These are phyloP conservation scores for Stevia rebaudiana DNA, from an alignment of 140 eudicot genomes.

Conservation along the genomic window DNA sequence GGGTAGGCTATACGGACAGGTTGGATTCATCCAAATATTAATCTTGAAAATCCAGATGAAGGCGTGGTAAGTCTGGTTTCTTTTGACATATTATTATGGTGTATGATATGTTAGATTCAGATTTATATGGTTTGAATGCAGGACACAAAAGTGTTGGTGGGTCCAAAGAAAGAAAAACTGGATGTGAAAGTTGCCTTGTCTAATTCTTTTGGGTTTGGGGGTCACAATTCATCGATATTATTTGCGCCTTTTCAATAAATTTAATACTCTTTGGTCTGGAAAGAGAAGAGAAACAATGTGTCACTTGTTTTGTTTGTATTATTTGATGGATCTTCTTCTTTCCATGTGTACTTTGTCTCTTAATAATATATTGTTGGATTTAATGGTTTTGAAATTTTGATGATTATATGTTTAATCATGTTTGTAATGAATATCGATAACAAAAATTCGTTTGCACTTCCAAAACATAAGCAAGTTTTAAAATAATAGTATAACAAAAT, in stretches of 20 bases:
- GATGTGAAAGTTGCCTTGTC: slow-evolving; percentile 88
- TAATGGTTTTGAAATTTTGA: slow-evolving; percentile 3
- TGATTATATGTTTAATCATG: background rate
- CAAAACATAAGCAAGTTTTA: no score
- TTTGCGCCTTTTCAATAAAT: slow-evolving; percentile 77
- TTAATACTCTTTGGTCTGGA: no score
- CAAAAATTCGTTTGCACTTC: no score
- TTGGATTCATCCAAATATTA: slow-evolving; percentile 90
- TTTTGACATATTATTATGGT: background rate
- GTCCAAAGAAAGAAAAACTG: slow-evolving; percentile 73
- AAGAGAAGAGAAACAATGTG: background rate
- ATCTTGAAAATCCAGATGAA: slow-evolving; percentile 87
- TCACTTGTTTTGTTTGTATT: background rate
- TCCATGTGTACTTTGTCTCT: background rate
- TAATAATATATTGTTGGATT: slow-evolving; percentile 8
- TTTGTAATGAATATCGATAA: no score
- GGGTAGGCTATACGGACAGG: slow-evolving; percentile 89
- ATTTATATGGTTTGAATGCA: slow-evolving; percentile 13
- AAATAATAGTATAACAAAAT: no score
- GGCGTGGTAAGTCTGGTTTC: slow-evolving; percentile 59
- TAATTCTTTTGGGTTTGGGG: slow-evolving; percentile 94
- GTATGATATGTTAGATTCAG: background rate
- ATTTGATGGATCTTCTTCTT: background rate
- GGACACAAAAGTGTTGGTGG: slow-evolving; percentile 73
- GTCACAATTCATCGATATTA: slow-evolving; percentile 88